Base-by-base conservation (phyloP, 2,329 filamentous ascomycete genomes). In the Fusarium multiceps region DNA sequence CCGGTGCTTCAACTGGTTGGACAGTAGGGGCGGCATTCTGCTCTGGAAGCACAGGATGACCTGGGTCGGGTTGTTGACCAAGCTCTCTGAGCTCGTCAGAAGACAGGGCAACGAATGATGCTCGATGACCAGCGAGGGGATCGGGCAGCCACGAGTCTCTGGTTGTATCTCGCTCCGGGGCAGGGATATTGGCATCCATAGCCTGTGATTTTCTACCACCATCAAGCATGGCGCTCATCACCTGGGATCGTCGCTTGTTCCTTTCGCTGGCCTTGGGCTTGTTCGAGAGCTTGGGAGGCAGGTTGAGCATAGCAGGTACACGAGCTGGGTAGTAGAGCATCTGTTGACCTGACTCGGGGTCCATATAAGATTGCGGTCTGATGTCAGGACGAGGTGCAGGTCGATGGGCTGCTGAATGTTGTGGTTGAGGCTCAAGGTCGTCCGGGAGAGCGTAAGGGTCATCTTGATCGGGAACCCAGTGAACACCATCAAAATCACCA, bases 321-420 rank as follows among this genome's bases (percentile, higher is more conserved):
- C 93, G 94, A 5, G 96, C 96, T 16, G 96, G 96, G 78, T 99
- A 99, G 80, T 91, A 98, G 12, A 97, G 89, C 93, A 98, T 97
- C 72, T 90, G 85, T 71, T 95, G 89, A 7, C 89, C 91, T 3
- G 90, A 90, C 27, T 86, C 83, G 3, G 88, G 88, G 75, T 90
- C 85, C 74, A 88, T 80, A 77, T 89, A 90, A 2, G 89, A 89
- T 66, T 87, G 84, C 13, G 88, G 85, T 20, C 81, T 80, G 4
- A 79, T 76, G 20, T 50, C 55, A 14, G 64, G 53, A 16, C 76
- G 68, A 6, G 70, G 66, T 37, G 72, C 74, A 30, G 61, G 78
- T 30, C 66, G 78, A 47, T 68, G 77, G 66, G 71, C 68, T n/a
- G 72, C 55, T 61, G 14, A 48, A 43, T 55, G 41, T 25, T 68